phyloP scores from a whole-genome alignment of 495 filamentous ascomycete genomes.

The Penicillium lividum region DNA sequence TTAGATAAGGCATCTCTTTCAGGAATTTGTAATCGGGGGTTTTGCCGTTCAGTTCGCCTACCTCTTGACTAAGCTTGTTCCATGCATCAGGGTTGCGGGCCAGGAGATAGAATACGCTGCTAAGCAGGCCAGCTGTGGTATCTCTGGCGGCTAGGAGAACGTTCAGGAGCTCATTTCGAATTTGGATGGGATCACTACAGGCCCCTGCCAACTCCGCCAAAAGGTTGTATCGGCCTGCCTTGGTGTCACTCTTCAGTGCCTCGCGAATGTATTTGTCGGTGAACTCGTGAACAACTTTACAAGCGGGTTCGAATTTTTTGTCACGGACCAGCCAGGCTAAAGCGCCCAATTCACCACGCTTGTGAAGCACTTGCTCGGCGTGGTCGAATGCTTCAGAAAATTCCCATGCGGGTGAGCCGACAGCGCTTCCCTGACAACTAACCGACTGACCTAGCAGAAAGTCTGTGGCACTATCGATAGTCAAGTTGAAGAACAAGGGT shows the following conservation, averaged over 20 bases:
- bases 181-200: not conserved
- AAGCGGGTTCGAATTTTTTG: not conserved
- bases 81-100: conserved; percentile 47
- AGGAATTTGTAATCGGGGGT: conserved; percentile 28
- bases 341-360: not conserved
- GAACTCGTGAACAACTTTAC: not conserved
- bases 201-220: not conserved
- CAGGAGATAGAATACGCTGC: conserved; percentile 55
- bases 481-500: conserved; percentile 8
- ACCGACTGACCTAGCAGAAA: conserved; percentile 9
- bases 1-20: conserved; percentile 51
- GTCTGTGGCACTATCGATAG: conserved; percentile 14
- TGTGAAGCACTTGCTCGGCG: not conserved
- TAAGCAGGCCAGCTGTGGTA: conserved; percentile 58
- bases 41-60: conserved; percentile 17
- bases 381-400: not conserved
- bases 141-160: conserved; percentile 61
- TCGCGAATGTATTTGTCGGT: not conserved
- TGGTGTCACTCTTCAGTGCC: not conserved
- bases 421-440: not conserved
- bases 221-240: not conserved
- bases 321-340: not conserved
- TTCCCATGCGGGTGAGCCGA: not conserved
- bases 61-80: conserved; percentile 40
- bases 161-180: conserved; percentile 23